A percentile compares a stretch with the other conserved stretches of the same genome.
phyloP scores from a whole-genome alignment of 345 rosid genomes.

The Populus alba region DNA sequence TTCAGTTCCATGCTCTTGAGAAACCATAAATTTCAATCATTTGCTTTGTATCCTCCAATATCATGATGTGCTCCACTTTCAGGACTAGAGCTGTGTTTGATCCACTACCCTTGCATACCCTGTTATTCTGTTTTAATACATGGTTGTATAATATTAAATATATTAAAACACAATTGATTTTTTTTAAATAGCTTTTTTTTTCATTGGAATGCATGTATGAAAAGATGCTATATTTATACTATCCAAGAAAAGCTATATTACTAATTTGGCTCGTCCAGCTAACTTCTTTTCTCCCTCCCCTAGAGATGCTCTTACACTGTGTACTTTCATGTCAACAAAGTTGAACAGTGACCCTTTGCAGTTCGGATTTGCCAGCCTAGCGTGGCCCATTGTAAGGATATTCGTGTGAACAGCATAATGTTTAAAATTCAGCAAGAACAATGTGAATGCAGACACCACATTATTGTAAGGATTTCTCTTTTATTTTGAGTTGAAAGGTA shows the following conservation, averaged over 20 bases:
- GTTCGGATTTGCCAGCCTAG: constrained; percentile 2
- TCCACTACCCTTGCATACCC: not conserved
- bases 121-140: not conserved
- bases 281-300: too few relatives aligned
- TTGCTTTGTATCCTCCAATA: not conserved
- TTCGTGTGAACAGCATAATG: not conserved
- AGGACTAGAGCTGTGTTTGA: not conserved
- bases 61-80: not conserved
- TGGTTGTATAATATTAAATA: too few relatives aligned
- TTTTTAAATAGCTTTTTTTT: too few relatives aligned
- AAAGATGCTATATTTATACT: too few relatives aligned
- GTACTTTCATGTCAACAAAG: not conserved
- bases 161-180: too few relatives aligned
- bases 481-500: not conserved
- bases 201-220: too few relatives aligned
- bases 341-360: not conserved
- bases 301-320: not conserved
- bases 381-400: not conserved
- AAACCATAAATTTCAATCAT: not conserved
- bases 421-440: not conserved
- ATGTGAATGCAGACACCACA: constrained; percentile 2
- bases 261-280: too few relatives aligned
- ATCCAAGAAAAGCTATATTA: too few relatives aligned
- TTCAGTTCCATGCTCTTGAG: not conserved
- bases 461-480: not conserved